phyloP scores from a whole-genome alignment of 2,329 filamentous ascomycete species.

The Cryphonectria naterciae region DNA sequence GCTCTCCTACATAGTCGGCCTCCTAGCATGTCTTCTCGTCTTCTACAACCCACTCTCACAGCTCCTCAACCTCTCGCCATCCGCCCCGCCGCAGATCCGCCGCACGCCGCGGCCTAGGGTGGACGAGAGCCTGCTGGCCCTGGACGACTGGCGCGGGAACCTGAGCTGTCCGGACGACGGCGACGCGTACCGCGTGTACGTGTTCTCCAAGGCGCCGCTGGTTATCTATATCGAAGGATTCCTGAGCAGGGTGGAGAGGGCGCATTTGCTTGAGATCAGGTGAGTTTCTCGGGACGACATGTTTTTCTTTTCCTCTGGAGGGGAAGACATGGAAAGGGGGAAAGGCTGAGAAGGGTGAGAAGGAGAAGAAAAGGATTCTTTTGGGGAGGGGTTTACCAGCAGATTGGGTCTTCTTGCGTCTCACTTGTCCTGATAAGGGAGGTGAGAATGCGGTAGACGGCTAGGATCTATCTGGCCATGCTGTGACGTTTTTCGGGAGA shows the following conservation, averaged over 20 bases:
- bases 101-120: slow-evolving; percentile 50
- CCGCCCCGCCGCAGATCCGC: slow-evolving; percentile 35
- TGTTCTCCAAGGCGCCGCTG: slow-evolving; percentile 54
- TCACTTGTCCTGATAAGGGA: slow-evolving; percentile 13
- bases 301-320: neutral
- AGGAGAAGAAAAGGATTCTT: neutral
- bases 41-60: slow-evolving; percentile 49
- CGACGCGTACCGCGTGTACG: slow-evolving; percentile 51
- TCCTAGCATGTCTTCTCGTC: slow-evolving; percentile 48
- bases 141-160: slow-evolving; percentile 43
- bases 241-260: slow-evolving; percentile 48
- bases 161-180: slow-evolving; percentile 39
- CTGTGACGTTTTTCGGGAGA: neutral
- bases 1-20: slow-evolving; percentile 50
- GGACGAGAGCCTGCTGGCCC: slow-evolving; percentile 55
- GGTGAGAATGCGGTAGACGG: neutral
- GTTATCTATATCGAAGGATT: slow-evolving; percentile 60
- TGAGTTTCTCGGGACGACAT: slow-evolving; percentile 34
- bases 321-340: neutral
- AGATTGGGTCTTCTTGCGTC: neutral
- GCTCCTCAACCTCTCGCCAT: slow-evolving; percentile 38
- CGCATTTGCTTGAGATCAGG: slow-evolving; percentile 56
- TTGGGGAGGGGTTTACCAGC: neutral
- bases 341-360: neutral
- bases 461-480: neutral